Conservation (phyloP, 2,329 filamentous ascomycete species). For the Cordyceps pruinosa region DNA sequence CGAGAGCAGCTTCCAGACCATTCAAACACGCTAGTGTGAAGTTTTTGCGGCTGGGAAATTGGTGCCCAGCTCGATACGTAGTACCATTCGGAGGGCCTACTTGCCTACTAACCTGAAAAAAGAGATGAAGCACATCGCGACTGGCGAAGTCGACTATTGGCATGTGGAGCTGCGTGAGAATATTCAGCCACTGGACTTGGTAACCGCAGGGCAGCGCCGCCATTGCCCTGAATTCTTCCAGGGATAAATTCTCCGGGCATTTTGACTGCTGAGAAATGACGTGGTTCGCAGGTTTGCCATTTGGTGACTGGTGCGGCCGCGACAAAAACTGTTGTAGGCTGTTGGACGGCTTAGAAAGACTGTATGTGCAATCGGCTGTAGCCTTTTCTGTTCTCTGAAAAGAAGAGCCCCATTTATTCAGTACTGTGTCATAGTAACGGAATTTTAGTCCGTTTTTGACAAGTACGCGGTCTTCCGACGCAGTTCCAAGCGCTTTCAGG, state of each 20-base stretch:
- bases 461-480: not conserved
- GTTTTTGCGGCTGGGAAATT: not conserved
- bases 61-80: not conserved
- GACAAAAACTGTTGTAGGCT: not conserved
- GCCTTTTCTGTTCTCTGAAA: not conserved
- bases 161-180: conserved; percentile 5
- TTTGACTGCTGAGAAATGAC: not conserved
- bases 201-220: not conserved
- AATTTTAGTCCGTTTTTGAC: not conserved
- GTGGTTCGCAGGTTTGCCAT: not conserved
- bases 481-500: not conserved
- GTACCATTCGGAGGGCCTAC: not conserved
- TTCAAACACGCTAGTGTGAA: not conserved
- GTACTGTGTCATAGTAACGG: not conserved
- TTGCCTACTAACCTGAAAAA: not conserved
- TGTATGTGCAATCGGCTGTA: not conserved
- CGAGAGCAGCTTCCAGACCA: not conserved
- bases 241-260: not conserved
- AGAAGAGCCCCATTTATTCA: not conserved
- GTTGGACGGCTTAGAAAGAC: not conserved
- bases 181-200: conserved; percentile 3
- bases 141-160: not conserved
- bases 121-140: not conserved
- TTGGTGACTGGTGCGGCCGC: not conserved
- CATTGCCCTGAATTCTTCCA: conserved; percentile 20